Conservation (phyloP, 225 moss, liverwort and hornwort genomes). For the Bryoerythrophyllum caledonicum region DNA sequence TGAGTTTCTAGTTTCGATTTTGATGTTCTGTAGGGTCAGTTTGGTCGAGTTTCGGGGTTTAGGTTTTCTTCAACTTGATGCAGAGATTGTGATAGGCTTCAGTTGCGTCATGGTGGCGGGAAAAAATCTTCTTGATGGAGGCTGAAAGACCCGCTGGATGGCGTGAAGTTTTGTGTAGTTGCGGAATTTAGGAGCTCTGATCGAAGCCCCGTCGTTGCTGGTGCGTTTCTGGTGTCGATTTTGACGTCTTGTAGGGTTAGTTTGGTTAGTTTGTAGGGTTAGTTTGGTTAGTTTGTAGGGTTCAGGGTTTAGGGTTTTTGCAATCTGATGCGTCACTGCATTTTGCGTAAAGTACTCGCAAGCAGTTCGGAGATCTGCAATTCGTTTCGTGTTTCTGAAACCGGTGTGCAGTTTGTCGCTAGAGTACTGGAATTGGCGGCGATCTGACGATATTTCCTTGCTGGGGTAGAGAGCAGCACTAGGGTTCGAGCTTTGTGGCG, state of each 20-base stretch:
- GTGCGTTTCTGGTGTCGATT: too few species aligned
- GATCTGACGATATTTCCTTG: background rate
- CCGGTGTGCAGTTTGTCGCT: background rate
- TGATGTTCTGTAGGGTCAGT: background rate
- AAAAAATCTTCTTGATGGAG: too few species aligned
- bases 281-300: too few species aligned
- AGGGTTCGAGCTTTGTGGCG: background rate
- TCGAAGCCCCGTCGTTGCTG: too few species aligned
- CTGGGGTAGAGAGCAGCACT: constrained; percentile 4
- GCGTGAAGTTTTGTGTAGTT: too few species aligned
- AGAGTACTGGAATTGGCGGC: background rate
- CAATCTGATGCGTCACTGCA: background rate
- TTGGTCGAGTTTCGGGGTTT: constrained; percentile 16
- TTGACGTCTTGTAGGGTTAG: background rate
- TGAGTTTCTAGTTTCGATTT: constrained; percentile 7
- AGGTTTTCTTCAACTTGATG: background rate
- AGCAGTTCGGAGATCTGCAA: background rate
- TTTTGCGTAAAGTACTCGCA: background rate
- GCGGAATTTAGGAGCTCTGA: too few species aligned
- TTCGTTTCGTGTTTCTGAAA: background rate
- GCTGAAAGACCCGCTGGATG: too few species aligned
- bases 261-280: background rate
- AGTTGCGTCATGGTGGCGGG: too few species aligned
- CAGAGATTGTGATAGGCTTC: too few species aligned
- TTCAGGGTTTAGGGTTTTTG: constrained; percentile 13